These are phyloP conservation scores for Xylariaceae sp. DNA, from an alignment of 2,329 filamentous ascomycete genomes.

Conservation along the genomic window DNA sequence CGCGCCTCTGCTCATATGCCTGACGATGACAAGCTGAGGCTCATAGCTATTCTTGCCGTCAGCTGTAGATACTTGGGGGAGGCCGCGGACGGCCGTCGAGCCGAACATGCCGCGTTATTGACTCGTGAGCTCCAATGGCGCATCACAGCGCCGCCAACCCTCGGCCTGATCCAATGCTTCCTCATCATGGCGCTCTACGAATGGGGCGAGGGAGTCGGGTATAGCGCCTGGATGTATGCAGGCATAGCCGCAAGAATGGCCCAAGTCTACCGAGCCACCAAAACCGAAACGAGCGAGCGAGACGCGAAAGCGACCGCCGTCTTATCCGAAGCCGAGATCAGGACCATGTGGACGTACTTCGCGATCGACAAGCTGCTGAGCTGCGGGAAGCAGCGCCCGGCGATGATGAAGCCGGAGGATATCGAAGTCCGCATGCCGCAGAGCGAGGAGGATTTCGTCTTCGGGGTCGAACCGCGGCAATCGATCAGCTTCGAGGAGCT, in stretches of 20 bases:
- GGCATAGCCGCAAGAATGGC: conserved; percentile 21
- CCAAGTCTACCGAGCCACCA: conserved; percentile 17
- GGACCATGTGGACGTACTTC: conserved; percentile 21
- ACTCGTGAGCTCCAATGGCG: conserved; percentile 16
- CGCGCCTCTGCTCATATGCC: conserved; percentile 6
- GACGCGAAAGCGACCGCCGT: conserved; percentile 5
- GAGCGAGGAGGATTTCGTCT: conserved; percentile 16
- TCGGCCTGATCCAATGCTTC: conserved; percentile 19
- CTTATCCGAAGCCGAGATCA: conserved; percentile 19
- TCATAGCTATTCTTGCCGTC: conserved; percentile 18
- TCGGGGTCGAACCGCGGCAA: conserved; percentile 11
- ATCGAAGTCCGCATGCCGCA: conserved; percentile 19
- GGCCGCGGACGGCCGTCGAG: conserved; percentile 4
- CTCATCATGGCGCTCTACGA: conserved; percentile 20
- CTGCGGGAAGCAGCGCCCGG: conserved; percentile 19
- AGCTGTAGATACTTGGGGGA: conserved; percentile 16
- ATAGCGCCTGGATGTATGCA: conserved; percentile 20
- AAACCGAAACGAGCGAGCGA: conserved; percentile 12
- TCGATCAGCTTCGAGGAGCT: conserved; percentile 14
- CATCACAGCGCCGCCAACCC: conserved; percentile 16
- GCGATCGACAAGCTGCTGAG: conserved; percentile 20
- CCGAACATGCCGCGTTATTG: conserved; percentile 12
- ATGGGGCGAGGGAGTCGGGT: conserved; percentile 18
- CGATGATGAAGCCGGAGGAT: conserved; percentile 19
- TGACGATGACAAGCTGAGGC: conserved; percentile 15